phyloP scores from a whole-genome alignment of 495 filamentous ascomycete genomes.

The Acidiella bohemica region DNA sequence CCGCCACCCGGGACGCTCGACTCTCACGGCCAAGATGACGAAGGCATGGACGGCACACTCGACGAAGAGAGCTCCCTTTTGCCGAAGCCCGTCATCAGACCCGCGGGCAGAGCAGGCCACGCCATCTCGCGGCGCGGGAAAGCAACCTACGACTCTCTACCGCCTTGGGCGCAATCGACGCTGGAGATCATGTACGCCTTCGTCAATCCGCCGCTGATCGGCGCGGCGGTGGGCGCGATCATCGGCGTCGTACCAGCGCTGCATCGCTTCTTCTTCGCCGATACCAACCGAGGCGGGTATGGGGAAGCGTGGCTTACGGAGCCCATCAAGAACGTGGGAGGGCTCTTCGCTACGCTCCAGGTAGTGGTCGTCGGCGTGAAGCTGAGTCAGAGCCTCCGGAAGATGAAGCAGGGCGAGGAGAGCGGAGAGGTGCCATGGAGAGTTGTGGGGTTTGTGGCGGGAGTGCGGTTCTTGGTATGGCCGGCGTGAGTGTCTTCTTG shows the following conservation, averaged over 20 bases:
- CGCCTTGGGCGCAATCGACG: constrained; percentile 25
- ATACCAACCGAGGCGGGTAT: constrained; percentile 49
- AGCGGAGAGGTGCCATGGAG: constrained; percentile 39
- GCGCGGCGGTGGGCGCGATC: constrained; percentile 45
- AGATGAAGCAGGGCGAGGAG: constrained; percentile 38
- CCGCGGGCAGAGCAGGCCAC: constrained; percentile 19
- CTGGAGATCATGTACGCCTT: constrained; percentile 40
- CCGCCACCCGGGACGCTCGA: too few relatives aligned
- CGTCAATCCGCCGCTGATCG: constrained; percentile 53
- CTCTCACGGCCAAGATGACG: constrained; percentile 12
- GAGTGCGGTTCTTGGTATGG: constrained; percentile 54
- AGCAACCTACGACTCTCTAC: constrained; percentile 30
- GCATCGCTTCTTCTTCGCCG: constrained; percentile 53
- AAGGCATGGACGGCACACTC: constrained; percentile 19
- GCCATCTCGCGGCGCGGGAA: constrained; percentile 10
- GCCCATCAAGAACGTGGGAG: constrained; percentile 51
- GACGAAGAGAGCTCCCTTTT: constrained; percentile 26
- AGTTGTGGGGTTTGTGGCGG: constrained; percentile 41
- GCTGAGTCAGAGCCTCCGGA: constrained; percentile 39
- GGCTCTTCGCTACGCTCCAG: constrained; percentile 57
- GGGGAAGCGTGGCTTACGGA: constrained; percentile 60
- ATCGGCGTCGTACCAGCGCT: constrained; percentile 48
- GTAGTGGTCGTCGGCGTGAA: constrained; percentile 62
- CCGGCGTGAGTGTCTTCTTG: constrained; percentile 26
- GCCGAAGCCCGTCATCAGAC: constrained; percentile 25